Evolutionary conservation across 208 protist species (phyloP).

Genomic region (Acanthamoeba lenticulata): DNA sequence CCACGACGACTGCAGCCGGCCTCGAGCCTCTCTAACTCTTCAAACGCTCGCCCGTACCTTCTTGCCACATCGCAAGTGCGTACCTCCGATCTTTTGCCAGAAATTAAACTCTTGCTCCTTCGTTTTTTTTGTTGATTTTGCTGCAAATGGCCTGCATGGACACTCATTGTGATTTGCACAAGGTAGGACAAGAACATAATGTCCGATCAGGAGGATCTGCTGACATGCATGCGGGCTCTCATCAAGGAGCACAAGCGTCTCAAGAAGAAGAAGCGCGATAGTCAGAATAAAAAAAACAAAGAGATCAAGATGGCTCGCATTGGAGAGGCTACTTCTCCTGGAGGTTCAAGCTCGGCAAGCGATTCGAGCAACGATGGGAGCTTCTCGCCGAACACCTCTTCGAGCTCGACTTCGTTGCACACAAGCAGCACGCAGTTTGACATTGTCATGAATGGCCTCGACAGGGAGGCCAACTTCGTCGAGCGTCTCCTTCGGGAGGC

Average conservation of each 20-base stretch:
- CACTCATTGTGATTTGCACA: too few species aligned
- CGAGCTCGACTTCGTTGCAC: background rate
- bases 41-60: too few species aligned
- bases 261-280: constrained; percentile 14
- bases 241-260: constrained; percentile 34
- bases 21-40: too few species aligned
- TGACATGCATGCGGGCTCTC: background rate
- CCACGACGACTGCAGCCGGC: too few species aligned
- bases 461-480: constrained; percentile 38
- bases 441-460: background rate
- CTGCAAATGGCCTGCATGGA: too few species aligned
- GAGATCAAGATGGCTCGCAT: background rate
- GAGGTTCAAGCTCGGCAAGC: too few species aligned
- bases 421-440: background rate
- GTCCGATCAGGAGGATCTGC: background rate
- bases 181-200: background rate
- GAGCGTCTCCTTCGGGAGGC: background rate
- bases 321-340: too few species aligned
- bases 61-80: too few species aligned
- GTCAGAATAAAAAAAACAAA: background rate
- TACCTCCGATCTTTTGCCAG: too few species aligned
- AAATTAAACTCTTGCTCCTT: too few species aligned
- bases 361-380: background rate
- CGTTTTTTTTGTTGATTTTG: too few species aligned
- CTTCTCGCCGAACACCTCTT: background rate